A percentile compares a stretch with the other conserved stretches of the same genome.
Conservation (phyloP, 768 basidiomycete species). For the Pleurotus platypus region DNA sequence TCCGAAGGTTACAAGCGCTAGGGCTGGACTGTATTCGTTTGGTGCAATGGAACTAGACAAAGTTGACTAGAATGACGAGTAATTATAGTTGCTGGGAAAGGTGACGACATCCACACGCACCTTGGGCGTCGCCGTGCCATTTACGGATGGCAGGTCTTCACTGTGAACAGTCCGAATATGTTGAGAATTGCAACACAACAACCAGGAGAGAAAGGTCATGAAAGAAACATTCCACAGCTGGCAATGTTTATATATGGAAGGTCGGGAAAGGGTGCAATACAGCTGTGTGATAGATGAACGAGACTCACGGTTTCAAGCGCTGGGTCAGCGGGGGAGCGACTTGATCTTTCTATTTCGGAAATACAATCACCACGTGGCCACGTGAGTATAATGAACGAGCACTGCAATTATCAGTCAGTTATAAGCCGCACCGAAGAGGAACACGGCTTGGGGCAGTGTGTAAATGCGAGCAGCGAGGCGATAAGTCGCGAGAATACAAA, state of each 20-base stretch:
- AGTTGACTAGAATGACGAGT: not conserved
- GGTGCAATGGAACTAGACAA: conserved; percentile 16
- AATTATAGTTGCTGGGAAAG: conserved; percentile 15
- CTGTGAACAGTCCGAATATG: not conserved
- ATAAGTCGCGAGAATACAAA: not conserved
- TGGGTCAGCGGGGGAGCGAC: not conserved
- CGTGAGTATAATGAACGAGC: conserved; percentile 2
- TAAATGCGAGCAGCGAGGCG: not conserved
- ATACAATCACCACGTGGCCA: conserved; percentile 5
- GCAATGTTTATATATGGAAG: conserved; percentile 10
- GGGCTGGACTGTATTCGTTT: conserved; percentile 46
- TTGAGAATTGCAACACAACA: conserved; percentile 58
- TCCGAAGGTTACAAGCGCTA: conserved; percentile 54
- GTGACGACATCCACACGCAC: not conserved
- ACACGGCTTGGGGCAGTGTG: not conserved
- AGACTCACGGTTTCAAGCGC: conserved; percentile 3
- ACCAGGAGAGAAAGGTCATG: conserved; percentile 58
- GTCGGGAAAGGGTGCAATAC: conserved; percentile 8
- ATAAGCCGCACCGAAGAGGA: not conserved
- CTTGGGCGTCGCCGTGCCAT: not conserved
- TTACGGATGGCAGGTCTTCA: not conserved
- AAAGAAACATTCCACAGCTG: conserved; percentile 21
- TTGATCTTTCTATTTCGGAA: conserved; percentile 3
- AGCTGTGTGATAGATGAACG: not conserved
- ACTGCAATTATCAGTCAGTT: not conserved